Percentiles rank a stretch among this genome's conserved stretches.
Evolutionary conservation across 2,329 filamentous ascomycete species (phyloP).

Genomic region (Paecilomyces fulvus): DNA sequence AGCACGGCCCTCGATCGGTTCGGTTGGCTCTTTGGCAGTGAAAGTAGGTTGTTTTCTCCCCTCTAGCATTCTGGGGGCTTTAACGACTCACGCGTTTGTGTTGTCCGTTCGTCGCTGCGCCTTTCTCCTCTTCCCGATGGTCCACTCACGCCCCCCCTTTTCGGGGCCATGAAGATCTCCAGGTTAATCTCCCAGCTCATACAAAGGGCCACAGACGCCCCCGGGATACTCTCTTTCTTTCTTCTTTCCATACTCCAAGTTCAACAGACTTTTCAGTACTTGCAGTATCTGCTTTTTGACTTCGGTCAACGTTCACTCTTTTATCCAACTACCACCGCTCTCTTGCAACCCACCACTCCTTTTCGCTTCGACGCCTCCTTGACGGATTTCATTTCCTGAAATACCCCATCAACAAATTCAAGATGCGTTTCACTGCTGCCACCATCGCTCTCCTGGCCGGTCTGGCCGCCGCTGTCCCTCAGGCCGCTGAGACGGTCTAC

Average conservation of each 20-base stretch:
- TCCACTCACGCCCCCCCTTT: conserved; percentile 7
- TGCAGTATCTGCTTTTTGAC: conserved; percentile 30
- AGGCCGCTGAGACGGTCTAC: conserved; percentile 42
- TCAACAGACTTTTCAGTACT: conserved; percentile 21
- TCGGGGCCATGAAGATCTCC: conserved; percentile 15
- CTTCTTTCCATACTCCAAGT: conserved; percentile 20
- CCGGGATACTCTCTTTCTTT: conserved; percentile 7
- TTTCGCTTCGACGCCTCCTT: conserved; percentile 20
- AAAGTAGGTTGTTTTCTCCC: neutral
- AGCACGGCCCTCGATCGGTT: neutral
- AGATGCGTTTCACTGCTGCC: conserved; percentile 37
- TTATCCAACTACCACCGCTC: conserved; percentile 26
- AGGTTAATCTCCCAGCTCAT: conserved; percentile 32
- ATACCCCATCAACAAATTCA: conserved; percentile 20
- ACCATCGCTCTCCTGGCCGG: conserved; percentile 34
- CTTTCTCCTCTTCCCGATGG: neutral
- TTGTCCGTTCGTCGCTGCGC: conserved; percentile 3
- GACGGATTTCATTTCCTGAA: conserved; percentile 19
- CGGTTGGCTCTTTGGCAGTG: neutral
- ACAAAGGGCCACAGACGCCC: conserved; percentile 26
- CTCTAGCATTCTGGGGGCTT: neutral
- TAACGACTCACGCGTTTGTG: neutral
- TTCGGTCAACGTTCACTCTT: conserved; percentile 37
- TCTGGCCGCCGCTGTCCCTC: conserved; percentile 30
- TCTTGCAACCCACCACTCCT: conserved; percentile 21